Base-by-base conservation (phyloP, 2,329 filamentous ascomycete genomes). In the Cadophora malorum region DNA sequence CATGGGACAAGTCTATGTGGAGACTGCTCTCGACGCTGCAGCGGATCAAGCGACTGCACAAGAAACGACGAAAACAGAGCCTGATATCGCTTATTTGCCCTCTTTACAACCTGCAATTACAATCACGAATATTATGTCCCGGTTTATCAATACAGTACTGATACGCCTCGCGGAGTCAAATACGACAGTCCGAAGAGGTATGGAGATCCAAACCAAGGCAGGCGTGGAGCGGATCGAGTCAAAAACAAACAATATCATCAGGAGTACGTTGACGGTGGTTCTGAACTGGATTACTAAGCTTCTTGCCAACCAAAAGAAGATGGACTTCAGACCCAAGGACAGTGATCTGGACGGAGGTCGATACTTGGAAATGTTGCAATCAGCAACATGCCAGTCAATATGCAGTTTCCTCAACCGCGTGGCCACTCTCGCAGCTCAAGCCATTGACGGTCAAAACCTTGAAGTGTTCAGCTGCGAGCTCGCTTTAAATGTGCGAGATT, bases 81-180 rank as follows among this genome's bases (percentile, higher is more conserved):
- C 96, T 0, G 95, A 99, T 78, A 85, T 98, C 62, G 86, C 86
- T 2, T 97, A 97, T 78, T 85, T 99, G 49, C 88, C 90, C 7
- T 88, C 89, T 10, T 85, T 98, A 47, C 90, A 92, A 41, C 89
- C 91, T 1, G 92, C 93, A 9, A 93, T 97, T 64, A 94, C 90
- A 64, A 95, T 97, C 71, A 91, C 96, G 9, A 94, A 95, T 77
- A 88, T 99, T 74, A 96, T 98, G 88, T 90, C 95, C 74, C 93
- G 93, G 70, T 97, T 96, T 74, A 94, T 97, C 73, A 90, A 91
- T 68, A 94, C 94, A 4, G 93, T 98, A 19, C 88, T 99, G 25
- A 91, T 98, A 72, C 93, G 94, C 12, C 87, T 99, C 9, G 94
- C 95, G 25, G 90, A 95, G 67, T 89, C 91, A 65, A 97, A 96